phyloP scores from a whole-genome alignment of 371 early-diverging fungal genomes.

The Dentiscutata heterogama region DNA sequence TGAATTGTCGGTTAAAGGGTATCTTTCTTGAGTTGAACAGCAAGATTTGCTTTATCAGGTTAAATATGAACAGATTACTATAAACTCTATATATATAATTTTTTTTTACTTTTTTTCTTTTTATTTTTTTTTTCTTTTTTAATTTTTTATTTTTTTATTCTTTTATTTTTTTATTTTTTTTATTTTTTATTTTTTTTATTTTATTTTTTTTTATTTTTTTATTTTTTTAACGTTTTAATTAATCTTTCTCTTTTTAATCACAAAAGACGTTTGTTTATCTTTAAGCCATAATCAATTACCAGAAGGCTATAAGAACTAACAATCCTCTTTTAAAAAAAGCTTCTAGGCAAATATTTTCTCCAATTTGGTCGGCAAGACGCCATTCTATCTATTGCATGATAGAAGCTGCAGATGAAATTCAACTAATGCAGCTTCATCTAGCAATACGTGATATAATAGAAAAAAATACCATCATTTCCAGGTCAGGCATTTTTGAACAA shows the following conservation, averaged over 20 bases:
- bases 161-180: neutral
- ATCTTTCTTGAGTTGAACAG: constrained; percentile 10
- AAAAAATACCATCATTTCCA: neutral
- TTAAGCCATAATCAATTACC: neutral
- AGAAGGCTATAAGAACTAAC: constrained; percentile 3
- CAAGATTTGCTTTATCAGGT: constrained; percentile 20
- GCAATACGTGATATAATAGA: neutral
- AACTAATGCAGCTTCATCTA: constrained; percentile 7
- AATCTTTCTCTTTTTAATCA: too few relatives aligned
- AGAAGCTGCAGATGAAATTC: constrained; percentile 32
- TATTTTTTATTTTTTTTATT: too few relatives aligned
- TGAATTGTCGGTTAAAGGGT: neutral
- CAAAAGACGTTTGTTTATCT: constrained; percentile 16
- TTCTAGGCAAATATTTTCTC: neutral
- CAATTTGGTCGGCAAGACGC: constrained; percentile 4
- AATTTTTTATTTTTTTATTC: neutral
- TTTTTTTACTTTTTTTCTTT: neutral
- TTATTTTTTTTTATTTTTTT: neutral
- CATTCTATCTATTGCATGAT: constrained; percentile 20
- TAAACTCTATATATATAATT: neutral
- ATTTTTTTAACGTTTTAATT: too few relatives aligned
- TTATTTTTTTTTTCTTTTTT: neutral
- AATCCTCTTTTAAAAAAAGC: constrained; percentile 16
- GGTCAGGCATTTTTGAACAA: neutral
- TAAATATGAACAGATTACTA: constrained; percentile 28